Evolutionary conservation across 2,329 filamentous ascomycete species (phyloP).

Genomic region (Metarhizium rileyi): DNA sequence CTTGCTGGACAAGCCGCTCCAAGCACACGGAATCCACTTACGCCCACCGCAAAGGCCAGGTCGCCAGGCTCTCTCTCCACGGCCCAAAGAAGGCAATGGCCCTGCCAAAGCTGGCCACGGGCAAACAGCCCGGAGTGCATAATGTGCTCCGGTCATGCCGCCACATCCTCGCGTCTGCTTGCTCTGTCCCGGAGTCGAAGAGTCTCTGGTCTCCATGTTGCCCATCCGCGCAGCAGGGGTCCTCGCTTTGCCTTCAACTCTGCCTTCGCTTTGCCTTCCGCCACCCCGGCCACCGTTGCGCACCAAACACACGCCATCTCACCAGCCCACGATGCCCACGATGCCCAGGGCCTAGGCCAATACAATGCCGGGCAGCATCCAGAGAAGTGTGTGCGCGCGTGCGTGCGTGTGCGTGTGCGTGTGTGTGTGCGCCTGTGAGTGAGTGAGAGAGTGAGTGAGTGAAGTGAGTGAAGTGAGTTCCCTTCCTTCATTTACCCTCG

Average conservation of each 20-base stretch:
- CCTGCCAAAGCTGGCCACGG: neutral
- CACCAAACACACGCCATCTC: constrained; percentile 8
- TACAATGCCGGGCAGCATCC: constrained; percentile 10
- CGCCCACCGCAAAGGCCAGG: neutral
- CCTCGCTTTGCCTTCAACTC: constrained; percentile 1
- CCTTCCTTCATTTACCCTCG: constrained; percentile 28
- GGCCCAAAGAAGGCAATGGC: neutral
- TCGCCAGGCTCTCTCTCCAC: neutral
- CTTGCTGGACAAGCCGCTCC: constrained; percentile 3
- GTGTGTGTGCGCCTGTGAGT: too few species aligned
- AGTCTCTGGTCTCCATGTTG: constrained; percentile 6
- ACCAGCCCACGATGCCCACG: constrained; percentile 10
- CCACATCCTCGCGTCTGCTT: constrained; percentile 2
- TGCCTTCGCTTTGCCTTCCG: constrained; percentile 3
- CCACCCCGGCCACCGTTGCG: constrained; percentile 16
- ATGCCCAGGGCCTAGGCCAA: constrained; percentile 11
- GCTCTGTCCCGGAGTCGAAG: neutral
- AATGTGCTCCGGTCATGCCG: constrained; percentile 5
- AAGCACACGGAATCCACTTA: neutral
- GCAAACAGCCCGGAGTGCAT: neutral
- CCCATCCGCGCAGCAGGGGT: constrained; percentile 8
- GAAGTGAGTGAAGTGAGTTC: too few species aligned
- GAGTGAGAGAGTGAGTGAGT: too few species aligned
- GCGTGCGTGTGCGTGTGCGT: too few species aligned
- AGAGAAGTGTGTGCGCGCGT: constrained; percentile 2